These are phyloP conservation scores for Hypoxylon fuscum DNA, from an alignment of 495 filamentous ascomycete genomes.

Conservation along the genomic window DNA sequence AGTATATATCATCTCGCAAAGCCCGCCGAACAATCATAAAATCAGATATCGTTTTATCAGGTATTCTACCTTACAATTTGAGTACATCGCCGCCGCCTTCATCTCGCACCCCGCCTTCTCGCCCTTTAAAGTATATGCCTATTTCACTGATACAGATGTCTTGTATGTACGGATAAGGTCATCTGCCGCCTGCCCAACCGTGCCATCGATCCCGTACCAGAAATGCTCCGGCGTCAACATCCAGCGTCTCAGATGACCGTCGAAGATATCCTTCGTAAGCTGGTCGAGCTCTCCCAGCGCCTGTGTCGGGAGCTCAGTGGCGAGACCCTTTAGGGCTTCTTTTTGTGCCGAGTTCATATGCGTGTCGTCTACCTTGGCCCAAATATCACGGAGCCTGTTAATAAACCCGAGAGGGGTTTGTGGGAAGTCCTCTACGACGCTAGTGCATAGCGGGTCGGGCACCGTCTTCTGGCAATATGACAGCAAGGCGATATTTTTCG, in stretches of 20 bases:
- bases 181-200: slow-evolving; percentile 19
- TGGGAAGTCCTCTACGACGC: slow-evolving; percentile 26
- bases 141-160: neutral
- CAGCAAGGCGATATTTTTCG: slow-evolving; percentile 11
- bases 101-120: no score
- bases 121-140: no score
- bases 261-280: slow-evolving; percentile 27
- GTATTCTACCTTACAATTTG: no score
- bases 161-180: slow-evolving; percentile 29
- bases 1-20: no score
- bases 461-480: slow-evolving; percentile 35
- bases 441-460: slow-evolving; percentile 32
- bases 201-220: slow-evolving; percentile 38
- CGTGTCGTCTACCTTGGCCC: slow-evolving; percentile 27
- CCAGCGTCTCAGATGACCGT: slow-evolving; percentile 35
- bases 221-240: slow-evolving; percentile 42
- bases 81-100: no score
- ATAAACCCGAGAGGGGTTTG: slow-evolving; percentile 9
- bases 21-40: no score
- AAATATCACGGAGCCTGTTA: slow-evolving; percentile 25
- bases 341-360: slow-evolving; percentile 37
- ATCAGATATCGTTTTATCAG: no score
- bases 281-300: slow-evolving; percentile 16
- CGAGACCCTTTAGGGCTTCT: slow-evolving; percentile 17
- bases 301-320: slow-evolving; percentile 33